A percentile compares a stretch with the other conserved stretches of the same genome.
These are phyloP conservation scores for Colletotrichum liaoningense DNA, from an alignment of 2,329 filamentous ascomycete genomes.

Conservation along the genomic window DNA sequence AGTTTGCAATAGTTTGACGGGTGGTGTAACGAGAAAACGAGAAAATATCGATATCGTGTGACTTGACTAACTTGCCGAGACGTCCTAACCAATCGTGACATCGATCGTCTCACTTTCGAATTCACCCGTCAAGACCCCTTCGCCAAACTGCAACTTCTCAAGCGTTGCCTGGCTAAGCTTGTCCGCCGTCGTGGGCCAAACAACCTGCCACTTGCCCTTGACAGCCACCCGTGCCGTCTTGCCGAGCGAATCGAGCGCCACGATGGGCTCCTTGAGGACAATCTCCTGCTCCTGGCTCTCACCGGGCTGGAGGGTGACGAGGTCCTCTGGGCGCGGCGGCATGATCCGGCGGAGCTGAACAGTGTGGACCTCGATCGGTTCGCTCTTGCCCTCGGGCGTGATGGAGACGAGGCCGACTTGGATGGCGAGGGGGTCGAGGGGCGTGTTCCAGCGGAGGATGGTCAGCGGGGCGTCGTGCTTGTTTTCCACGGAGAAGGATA, in stretches of 20 bases:
- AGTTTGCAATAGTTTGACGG: neutral
- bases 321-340: constrained; percentile 52
- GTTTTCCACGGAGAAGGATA: constrained; percentile 54
- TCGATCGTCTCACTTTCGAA: constrained; percentile 32
- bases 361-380: constrained; percentile 49
- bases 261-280: constrained; percentile 49
- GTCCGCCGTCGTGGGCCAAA: constrained; percentile 44
- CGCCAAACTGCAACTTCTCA: constrained; percentile 33
- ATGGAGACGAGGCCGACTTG: constrained; percentile 55
- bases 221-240: constrained; percentile 47
- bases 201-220: constrained; percentile 52
- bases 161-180: constrained; percentile 30
- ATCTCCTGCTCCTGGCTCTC: constrained; percentile 48
- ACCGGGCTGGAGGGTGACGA: constrained; percentile 53
- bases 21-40: neutral
- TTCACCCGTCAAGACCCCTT: constrained; percentile 29
- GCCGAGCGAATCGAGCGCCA: constrained; percentile 48
- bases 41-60: neutral
- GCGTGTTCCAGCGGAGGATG: constrained; percentile 56
- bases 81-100: constrained; percentile 8
- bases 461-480: constrained; percentile 50
- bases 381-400: constrained; percentile 46
- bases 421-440: constrained; percentile 56
- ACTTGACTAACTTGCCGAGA: neutral
- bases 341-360: constrained; percentile 53